Evolutionary conservation across 257 asterid genomes (phyloP), one percentile per base, ranked within the genome.

Genomic region (Linderniella brevidens): DNA sequence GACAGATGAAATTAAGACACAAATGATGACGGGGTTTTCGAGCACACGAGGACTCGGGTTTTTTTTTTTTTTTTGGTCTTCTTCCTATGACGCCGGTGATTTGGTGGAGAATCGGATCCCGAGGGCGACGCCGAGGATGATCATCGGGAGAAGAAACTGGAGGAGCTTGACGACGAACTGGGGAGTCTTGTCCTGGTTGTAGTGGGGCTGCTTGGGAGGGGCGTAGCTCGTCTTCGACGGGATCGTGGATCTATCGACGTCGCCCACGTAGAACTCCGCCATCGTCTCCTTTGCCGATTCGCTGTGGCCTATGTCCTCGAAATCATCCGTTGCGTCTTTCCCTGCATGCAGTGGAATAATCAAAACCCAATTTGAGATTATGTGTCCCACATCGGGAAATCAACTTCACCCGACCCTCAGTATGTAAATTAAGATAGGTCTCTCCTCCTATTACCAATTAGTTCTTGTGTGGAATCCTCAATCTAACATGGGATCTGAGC

Each of bases 151-250:
- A 3, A 38, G 14, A n/a, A 38, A 38, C 43, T 38, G 12, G 8
- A 38, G 12, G 8, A 38, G 43, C 12, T 38, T 38, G 1, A 11
- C 3, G 43, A 38, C 14, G 43, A 38, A 38, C 43, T 38, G 13
- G 13, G 43, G 3, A 9, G 43, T 38, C 14, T 38, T 11, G 43
- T 38, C 43, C 14, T 38, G 43, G 43, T 38, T n/a, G 43, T 38
- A n/a, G 43, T 38, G 43, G 8, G 43, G 43, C 43, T 38, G 43
- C 14, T 38, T 38, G 43, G 43, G 43, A 38, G 43, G 43, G 14
- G 14, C 8, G 43, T 38, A 38, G 13, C 8, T n/a, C 4, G 14
- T 38, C 43, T 38, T 38, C 13, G 43, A 38, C 4, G 43, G 43
- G 14, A 38, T 38, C 13, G 43, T 38, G 3, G 43, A 38, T 38